These are phyloP conservation scores for Stachybotrys echinatus DNA, from an alignment of 2,329 filamentous ascomycete species.

Conservation along the genomic window DNA sequence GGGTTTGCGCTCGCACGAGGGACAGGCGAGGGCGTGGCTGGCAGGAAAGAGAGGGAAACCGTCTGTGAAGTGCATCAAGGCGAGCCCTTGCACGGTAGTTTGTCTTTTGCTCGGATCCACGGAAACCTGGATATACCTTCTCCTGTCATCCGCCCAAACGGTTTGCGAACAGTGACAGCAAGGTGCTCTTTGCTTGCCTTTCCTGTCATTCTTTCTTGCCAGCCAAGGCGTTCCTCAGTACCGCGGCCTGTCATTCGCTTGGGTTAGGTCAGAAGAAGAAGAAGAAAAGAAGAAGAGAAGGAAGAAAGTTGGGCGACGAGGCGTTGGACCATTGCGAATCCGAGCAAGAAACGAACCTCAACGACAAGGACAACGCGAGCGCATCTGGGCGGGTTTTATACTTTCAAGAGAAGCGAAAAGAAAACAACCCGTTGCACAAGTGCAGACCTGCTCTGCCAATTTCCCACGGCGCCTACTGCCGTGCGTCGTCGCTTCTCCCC, in stretches of 20 bases:
- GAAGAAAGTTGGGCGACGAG: not conserved
- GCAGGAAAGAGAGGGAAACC: too few relatives aligned
- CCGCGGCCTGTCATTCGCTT: constrained; percentile 8
- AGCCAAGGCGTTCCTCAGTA: not conserved
- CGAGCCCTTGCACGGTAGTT: too few relatives aligned
- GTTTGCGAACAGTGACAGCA: not conserved
- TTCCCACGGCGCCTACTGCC: not conserved
- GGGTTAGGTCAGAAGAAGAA: not conserved
- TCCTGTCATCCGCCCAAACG: not conserved
- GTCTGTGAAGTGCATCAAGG: too few relatives aligned
- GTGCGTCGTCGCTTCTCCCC: not conserved
- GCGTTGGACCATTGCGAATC: not conserved
- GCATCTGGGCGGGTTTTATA: not conserved
- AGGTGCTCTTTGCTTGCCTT: not conserved
- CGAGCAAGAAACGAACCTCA: not conserved
- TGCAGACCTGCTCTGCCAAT: not conserved
- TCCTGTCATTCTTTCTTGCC: not conserved
- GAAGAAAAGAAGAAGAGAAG: not conserved
- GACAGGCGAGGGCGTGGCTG: too few relatives aligned
- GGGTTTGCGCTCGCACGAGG: not conserved
- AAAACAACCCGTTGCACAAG: not conserved
- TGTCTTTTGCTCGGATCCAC: not conserved
- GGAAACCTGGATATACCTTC: not conserved
- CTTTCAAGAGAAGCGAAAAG: not conserved
- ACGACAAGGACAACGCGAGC: not conserved